phyloP scores from a whole-genome alignment of 768 basidiomycete genomes.

The Lactarius sp. region DNA sequence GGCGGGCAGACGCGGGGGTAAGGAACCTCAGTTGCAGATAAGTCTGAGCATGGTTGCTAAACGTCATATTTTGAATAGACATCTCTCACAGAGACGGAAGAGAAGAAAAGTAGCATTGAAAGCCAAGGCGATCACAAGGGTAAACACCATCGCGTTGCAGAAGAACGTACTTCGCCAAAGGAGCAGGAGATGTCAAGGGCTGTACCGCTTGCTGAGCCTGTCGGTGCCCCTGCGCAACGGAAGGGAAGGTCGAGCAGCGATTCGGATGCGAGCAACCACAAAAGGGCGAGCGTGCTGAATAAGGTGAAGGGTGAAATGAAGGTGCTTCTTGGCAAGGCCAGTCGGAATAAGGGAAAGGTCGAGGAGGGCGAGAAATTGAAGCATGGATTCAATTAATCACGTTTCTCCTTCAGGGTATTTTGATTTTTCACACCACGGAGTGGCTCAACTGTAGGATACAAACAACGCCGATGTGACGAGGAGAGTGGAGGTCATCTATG shows the following conservation, averaged over 20 bases:
- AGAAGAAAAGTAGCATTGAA: background rate
- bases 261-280: slow-evolving; percentile 16
- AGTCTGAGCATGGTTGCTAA: background rate
- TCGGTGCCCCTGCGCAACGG: background rate
- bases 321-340: slow-evolving; percentile 21
- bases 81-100: background rate
- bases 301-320: slow-evolving; percentile 22
- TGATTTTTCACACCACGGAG: background rate
- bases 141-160: background rate
- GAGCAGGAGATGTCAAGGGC: background rate
- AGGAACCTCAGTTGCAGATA: background rate
- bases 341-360: slow-evolving; percentile 16
- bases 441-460: slow-evolving; percentile 7
- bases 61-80: background rate
- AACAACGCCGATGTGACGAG: background rate
- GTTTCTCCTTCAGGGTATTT: background rate
- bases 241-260: slow-evolving; percentile 19
- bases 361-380: slow-evolving; percentile 21
- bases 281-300: slow-evolving; percentile 16
- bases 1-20: background rate
- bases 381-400: slow-evolving; percentile 1
- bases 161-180: background rate
- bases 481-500: background rate
- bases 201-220: background rate
- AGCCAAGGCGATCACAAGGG: background rate